Evolutionary conservation across 139 green algal species (phyloP), one percentile per base, ranked within the genome.

Genomic region (Chlorella sp.): DNA sequence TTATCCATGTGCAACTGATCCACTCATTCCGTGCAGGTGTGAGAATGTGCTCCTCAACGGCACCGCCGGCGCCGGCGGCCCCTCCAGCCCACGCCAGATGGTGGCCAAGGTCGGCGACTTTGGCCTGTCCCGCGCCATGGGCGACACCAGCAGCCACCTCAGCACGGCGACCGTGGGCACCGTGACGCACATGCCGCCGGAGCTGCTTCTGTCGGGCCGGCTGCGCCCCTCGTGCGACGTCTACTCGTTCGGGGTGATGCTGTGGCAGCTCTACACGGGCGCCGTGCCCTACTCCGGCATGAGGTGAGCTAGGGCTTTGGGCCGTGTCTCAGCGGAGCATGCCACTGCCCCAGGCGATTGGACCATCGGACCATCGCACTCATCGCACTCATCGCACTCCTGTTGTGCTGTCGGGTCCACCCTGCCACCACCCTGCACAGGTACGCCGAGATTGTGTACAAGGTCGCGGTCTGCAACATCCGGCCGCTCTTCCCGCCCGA

Each of bases 101-200:
- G 27, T 35, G 31, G 70, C 70, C 59, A 68, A 82, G 71, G 76
- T 82, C 1, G 71, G 64, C 2, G 76, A 82, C 60, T 82, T 82
- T 31, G 76, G 76, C 14, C 67, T 82, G 5, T 69, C 35, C 26
- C 71, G 65, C 24, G 68, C 67, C 33, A 71, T 82, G 34, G 42
- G 29, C 3, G 74, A 79, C 22, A 42, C 30, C 26, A 66, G 64
- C 14, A 71, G 50, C 1, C 74, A 79, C 68, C 63, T 79, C 60
- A 71, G 60, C 62, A 79, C 74, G 0, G 74, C 67, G 0, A 79
- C 74, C 2, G 35, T 79, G 14, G 76, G 76, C 55, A 82, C 76
- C 50, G 71, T 83, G n/a, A 83, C 80, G 24, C 76, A 86, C 76
- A 86, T 86, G 80, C 79, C 76, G 6, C 80, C 80, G 14, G 73